Conservation (phyloP, 2,329 filamentous ascomycete species). For the Penicillium janthinellum region DNA sequence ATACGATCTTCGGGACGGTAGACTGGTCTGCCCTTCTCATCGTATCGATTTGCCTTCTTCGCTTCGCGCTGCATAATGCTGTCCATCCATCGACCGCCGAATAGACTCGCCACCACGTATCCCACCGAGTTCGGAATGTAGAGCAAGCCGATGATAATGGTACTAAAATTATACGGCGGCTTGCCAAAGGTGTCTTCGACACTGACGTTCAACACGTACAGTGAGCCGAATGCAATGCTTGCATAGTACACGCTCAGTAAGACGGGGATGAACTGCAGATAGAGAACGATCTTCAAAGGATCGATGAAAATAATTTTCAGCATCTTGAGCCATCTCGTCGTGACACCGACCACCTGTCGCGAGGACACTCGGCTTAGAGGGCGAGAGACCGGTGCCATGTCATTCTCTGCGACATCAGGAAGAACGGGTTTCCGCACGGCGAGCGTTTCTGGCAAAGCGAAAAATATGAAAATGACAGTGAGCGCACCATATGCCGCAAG, state of each 20-base stretch:
- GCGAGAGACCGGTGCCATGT: slow-evolving; percentile 28
- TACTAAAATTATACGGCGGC: slow-evolving; percentile 68
- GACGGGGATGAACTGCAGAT: slow-evolving; percentile 74
- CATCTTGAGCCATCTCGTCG: slow-evolving; percentile 56
- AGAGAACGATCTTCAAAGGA: slow-evolving; percentile 69
- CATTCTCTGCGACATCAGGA: slow-evolving; percentile 30
- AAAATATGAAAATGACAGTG: slow-evolving; percentile 43
- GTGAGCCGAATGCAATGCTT: slow-evolving; percentile 71
- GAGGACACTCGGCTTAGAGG: slow-evolving; percentile 59
- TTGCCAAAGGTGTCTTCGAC: slow-evolving; percentile 69
- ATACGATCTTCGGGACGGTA: slow-evolving; percentile 79
- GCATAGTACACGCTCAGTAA: slow-evolving; percentile 73
- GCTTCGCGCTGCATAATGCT: slow-evolving; percentile 78
- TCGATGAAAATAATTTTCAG: slow-evolving; percentile 68
- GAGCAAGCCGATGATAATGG: slow-evolving; percentile 70
- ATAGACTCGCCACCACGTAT: slow-evolving; percentile 67
- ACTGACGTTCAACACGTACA: slow-evolving; percentile 78
- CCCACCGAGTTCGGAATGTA: slow-evolving; percentile 77
- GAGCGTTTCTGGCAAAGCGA: slow-evolving; percentile 50
- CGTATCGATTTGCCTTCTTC: slow-evolving; percentile 67
- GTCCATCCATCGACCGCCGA: slow-evolving; percentile 79
- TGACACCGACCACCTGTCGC: slow-evolving; percentile 61
- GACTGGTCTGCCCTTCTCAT: slow-evolving; percentile 65
- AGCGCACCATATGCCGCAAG: slow-evolving; percentile 67
- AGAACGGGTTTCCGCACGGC: slow-evolving; percentile 32